Evolutionary conservation across 75 land plant genomes (phyloP).

Genomic region (Picea glauca): DNA sequence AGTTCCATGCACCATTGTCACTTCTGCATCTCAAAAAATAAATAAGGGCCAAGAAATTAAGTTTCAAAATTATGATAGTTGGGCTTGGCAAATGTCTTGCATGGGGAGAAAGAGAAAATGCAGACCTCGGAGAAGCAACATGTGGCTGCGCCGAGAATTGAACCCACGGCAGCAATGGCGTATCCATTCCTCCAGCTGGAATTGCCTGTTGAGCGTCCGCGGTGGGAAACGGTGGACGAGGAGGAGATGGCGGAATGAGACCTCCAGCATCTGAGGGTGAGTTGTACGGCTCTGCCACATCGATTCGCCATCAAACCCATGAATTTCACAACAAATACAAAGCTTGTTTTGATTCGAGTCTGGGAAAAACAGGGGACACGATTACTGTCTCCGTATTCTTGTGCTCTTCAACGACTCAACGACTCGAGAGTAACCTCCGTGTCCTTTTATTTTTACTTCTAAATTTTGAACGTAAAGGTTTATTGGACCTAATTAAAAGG

Average conservation of each 20-base stretch:
- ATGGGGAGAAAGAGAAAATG: background rate
- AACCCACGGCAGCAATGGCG: conserved; percentile 10
- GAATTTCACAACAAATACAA: too few species aligned
- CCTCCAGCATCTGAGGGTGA: background rate
- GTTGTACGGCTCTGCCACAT: conserved; percentile 1
- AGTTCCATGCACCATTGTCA: background rate
- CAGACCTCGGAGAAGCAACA: background rate
- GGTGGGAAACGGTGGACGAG: too few species aligned
- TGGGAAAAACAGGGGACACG: too few species aligned
- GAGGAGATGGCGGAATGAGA: background rate
- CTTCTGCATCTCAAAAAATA: background rate
- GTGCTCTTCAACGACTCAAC: too few species aligned
- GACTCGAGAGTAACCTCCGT: too few species aligned
- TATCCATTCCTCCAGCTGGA: background rate
- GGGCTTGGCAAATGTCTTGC: background rate
- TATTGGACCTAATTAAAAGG: too few species aligned
- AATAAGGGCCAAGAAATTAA: background rate
- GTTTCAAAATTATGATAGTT: background rate
- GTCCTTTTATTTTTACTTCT: too few species aligned
- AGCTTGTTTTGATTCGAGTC: too few species aligned
- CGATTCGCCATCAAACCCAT: background rate
- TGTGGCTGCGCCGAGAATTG: background rate
- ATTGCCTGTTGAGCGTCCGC: background rate
- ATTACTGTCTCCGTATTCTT: too few species aligned
- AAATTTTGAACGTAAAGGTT: too few species aligned